Evolutionary conservation across 345 rosid species (phyloP), one percentile per base, ranked within the genome.

Genomic region (Sonneratia alba): DNA sequence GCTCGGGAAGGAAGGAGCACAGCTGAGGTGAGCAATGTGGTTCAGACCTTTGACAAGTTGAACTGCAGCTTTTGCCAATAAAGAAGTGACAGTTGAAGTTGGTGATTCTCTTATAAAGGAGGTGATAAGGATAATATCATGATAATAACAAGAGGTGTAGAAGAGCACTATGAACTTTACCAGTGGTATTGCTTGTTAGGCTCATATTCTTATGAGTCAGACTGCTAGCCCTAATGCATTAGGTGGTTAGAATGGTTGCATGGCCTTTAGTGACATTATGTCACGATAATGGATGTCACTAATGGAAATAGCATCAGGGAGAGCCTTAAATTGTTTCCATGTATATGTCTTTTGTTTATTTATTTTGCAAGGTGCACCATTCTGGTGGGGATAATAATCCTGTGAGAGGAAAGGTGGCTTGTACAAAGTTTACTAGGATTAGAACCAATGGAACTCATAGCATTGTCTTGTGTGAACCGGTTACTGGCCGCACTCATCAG

Each of bases 401-500:
- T 47, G 66, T 61, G 59, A 88, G 83, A 76, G 97, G 99, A 66
- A 90, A 91, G 89, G 79, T 86, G 72, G 86, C 98, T 7, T 83
- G 87, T 80, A 90, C 98, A n/a, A 88, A 87, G 83, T 90, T 95
- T 83, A 85, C 90, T 53, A 86, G 97, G 80, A 89, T 90, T 65
- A 81, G 83, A 67, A 89, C 99, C 47, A 76, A 88, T 76, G 92
- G 99, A 73, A 80, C 81, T 74, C 86, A 90, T 74, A 95, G 98
- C 85, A 85, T 89, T 66, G 96, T 89, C 73, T 85, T 83, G 78
- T 95, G 99, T 71, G 86, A 90, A 82, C 98, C 99, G 62, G 77
- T 92, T 75, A 95, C 97, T 48, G 99, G 98, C 71, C 81, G 93
- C 78, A 95, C 98, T 47, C 98, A 95, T 89, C 99, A 95, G 83